phyloP scores from a whole-genome alignment of 345 rosid species.

The Pugionium cornutum region DNA sequence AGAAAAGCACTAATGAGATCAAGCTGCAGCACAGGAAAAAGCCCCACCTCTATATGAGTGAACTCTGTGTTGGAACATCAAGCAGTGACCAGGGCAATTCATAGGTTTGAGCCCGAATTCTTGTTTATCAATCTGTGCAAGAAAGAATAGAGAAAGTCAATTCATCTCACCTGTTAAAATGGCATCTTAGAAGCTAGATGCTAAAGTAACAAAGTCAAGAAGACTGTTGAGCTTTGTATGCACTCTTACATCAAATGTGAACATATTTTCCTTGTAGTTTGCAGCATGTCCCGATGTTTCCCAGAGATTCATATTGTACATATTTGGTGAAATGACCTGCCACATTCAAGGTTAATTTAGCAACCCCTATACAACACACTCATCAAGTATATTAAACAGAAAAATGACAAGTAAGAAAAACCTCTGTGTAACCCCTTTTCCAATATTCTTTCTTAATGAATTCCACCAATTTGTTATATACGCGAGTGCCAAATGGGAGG shows the following conservation, averaged over 20 bases:
- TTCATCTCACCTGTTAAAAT: slow-evolving; percentile 26
- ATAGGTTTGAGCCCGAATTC: neutral
- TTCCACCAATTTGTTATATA: slow-evolving; percentile 68
- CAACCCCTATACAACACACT: neutral
- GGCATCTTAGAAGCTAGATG: slow-evolving; percentile 42
- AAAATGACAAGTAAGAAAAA: neutral
- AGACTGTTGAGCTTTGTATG: slow-evolving; percentile 48
- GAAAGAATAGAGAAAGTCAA: slow-evolving; percentile 85
- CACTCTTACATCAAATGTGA: slow-evolving; percentile 75
- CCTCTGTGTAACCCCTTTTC: slow-evolving; percentile 56
- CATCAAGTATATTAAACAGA: neutral
- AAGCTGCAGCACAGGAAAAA: neutral
- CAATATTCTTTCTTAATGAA: slow-evolving; percentile 65
- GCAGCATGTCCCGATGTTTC: slow-evolving; percentile 86
- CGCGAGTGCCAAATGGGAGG: slow-evolving; percentile 68
- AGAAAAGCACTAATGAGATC: neutral
- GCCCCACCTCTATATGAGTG: slow-evolving; percentile 67
- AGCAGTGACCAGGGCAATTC: too few species aligned
- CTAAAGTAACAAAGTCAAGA: neutral
- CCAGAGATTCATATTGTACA: slow-evolving; percentile 87
- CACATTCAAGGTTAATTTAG: slow-evolving; percentile 23
- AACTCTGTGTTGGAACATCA: slow-evolving; percentile 68
- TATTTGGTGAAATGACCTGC: slow-evolving; percentile 83
- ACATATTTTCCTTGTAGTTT: slow-evolving; percentile 89
- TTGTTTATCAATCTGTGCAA: slow-evolving; percentile 19